Evolutionary conservation across 306 rosid genomes (phyloP).

Genomic region (Biancaea sappan): DNA sequence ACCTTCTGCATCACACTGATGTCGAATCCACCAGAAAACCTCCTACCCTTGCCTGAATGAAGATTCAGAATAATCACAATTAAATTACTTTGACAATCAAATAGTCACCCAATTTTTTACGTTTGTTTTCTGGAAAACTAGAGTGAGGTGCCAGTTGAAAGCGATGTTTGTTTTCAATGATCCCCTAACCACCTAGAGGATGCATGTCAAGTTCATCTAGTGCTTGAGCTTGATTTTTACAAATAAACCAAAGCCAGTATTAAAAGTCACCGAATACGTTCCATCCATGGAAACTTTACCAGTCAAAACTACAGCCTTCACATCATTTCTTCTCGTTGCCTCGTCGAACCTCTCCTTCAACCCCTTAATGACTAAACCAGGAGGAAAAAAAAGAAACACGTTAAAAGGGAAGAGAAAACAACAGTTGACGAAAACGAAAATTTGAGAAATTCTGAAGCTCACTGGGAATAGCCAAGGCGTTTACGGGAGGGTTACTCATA

Average conservation of each 20-base stretch:
- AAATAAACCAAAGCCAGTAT: conserved; percentile 17
- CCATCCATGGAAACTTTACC: conserved; percentile 48
- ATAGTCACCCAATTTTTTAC: not conserved
- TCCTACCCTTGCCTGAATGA: conserved; percentile 77
- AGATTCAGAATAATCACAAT: conserved; percentile 29
- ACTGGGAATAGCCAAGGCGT: conserved; percentile 84
- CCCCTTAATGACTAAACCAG: conserved; percentile 55
- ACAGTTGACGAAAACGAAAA: not conserved
- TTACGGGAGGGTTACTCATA: conserved; percentile 85
- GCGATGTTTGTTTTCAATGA: not conserved
- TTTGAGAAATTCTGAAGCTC: conserved; percentile 18
- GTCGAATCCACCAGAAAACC: conserved; percentile 93
- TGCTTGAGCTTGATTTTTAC: not conserved
- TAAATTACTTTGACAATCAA: conserved; percentile 16
- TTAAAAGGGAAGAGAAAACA: not conserved
- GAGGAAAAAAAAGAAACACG: not conserved
- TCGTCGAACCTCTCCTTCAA: conserved; percentile 77
- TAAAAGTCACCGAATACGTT: not conserved
- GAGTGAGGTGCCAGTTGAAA: not conserved
- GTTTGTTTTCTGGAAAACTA: not conserved
- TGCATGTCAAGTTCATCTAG: not conserved
- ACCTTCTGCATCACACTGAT: conserved; percentile 85
- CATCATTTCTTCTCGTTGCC: conserved; percentile 80
- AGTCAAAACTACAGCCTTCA: conserved; percentile 84
- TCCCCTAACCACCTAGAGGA: not conserved